A percentile compares a stretch with the other conserved stretches of the same genome.
Evolutionary conservation across 148 eudicot genomes (phyloP).

Genomic region (Rhododendron griersonianum): DNA sequence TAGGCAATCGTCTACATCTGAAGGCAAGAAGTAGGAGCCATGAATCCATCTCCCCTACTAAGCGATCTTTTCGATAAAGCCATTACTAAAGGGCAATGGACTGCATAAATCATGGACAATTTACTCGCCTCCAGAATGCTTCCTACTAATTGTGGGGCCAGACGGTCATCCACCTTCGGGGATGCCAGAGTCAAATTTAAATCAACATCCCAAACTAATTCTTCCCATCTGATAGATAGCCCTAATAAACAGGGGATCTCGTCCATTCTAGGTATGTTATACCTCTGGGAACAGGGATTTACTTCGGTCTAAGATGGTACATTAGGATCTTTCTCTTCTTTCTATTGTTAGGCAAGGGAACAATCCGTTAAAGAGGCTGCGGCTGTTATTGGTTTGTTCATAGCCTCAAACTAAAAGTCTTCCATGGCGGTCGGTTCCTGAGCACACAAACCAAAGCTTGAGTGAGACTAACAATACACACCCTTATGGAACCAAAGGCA

Average conservation of each 20-base stretch:
- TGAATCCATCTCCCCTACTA: neutral
- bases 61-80: neutral
- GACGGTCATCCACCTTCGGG: neutral
- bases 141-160: neutral
- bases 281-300: neutral
- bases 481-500: neutral
- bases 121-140: neutral
- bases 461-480: neutral
- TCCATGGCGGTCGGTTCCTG: neutral
- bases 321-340: neutral
- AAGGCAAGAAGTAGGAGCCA: neutral
- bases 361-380: neutral
- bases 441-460: neutral
- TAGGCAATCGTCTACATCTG: neutral
- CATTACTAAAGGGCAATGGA: neutral
- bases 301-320: neutral
- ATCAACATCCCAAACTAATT: neutral
- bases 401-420: neutral
- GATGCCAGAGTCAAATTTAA: neutral
- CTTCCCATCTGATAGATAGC: neutral
- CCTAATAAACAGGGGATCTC: neutral
- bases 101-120: neutral
- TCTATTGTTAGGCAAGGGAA: neutral
- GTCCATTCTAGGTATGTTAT: neutral
- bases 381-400: neutral